Base-by-base conservation (phyloP, 1,284 basidiomycete genomes). In the Fistulina hepatica region DNA sequence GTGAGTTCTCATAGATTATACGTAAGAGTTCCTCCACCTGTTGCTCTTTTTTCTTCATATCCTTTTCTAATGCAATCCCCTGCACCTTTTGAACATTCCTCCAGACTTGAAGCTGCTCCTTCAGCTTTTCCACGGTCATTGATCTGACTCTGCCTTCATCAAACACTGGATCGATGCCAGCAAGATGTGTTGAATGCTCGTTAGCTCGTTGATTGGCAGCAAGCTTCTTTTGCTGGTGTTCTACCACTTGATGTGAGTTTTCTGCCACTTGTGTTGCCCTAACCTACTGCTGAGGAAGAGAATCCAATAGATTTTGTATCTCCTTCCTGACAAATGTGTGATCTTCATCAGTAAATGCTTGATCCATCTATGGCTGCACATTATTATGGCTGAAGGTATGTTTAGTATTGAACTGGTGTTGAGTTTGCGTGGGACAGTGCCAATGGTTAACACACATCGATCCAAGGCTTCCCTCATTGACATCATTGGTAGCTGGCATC, bases 401-500 rank as follows among this genome's bases (percentile, higher is more conserved):
- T 5, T 26, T 23, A 12, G 49, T 48, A 37, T 52, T 51, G 27
- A 48, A 50, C 5, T 46, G 42, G 8, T 21, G 37, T 0, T 52
- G 16, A 6, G 48, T 48, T 6, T 50, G 11, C 4, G 21, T 17
- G 2, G 53, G 50, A 27, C 46, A 36, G 5, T 36, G 10, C 3
- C 50, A 36, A 9, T 48, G 33, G 1, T 28, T 17, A 1, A 45
- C 34, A 0, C 53, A 37, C 22, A 44, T 54, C 11, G 36, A 33
- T 0, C 57, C 55, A 2, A 61, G 45, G 9, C 50, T 47, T 5
- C 58, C 57, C 42, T 60, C 57, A 39, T 59, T 59, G 1, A 28
- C 41, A 47, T 58, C 53, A 41, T 60, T 61, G 0, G 57, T 60
- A 2, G 57, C 34, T 8, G 51, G 50, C 43, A 60, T 52, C 48